phyloP scores from a whole-genome alignment of 495 filamentous ascomycete species.

The Hypoxylon lenormandii region DNA sequence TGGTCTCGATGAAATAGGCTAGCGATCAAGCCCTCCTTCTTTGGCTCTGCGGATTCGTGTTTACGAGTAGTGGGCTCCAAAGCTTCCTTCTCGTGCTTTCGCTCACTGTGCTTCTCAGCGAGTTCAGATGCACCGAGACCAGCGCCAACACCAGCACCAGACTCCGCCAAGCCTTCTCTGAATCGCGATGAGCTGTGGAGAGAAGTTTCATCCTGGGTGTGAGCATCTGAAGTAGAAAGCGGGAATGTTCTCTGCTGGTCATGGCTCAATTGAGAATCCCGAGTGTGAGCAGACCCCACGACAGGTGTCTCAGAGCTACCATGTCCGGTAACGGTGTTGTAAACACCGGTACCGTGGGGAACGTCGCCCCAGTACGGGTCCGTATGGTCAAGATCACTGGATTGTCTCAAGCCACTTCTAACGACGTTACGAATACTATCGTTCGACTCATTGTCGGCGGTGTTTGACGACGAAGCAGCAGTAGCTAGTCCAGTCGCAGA shows the following conservation, averaged over 20 bases:
- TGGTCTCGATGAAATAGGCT: constrained; percentile 51
- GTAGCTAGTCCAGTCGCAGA: constrained; percentile 2
- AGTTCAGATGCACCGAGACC: constrained; percentile 28
- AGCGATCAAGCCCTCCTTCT: constrained; percentile 46
- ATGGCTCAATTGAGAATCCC: constrained; percentile 31
- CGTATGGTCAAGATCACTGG: constrained; percentile 14
- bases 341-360: constrained; percentile 53
- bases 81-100: constrained; percentile 24
- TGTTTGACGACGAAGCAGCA: constrained; percentile 3
- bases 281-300: constrained; percentile 21
- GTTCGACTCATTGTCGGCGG: neutral
- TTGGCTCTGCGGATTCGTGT: constrained; percentile 21
- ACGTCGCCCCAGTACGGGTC: constrained; percentile 58
- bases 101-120: constrained; percentile 30
- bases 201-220: constrained; percentile 37
- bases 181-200: constrained; percentile 26
- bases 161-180: constrained; percentile 29
- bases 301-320: constrained; percentile 51
- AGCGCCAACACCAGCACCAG: constrained; percentile 14
- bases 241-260: constrained; percentile 48
- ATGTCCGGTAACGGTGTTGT: constrained; percentile 59
- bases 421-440: constrained; percentile 16
- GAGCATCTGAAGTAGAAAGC: constrained; percentile 29
- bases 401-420: constrained; percentile 29
- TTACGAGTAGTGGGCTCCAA: constrained; percentile 20